Base-by-base conservation (phyloP, 306 rosid genomes). In the Canavalia ensiformis region DNA sequence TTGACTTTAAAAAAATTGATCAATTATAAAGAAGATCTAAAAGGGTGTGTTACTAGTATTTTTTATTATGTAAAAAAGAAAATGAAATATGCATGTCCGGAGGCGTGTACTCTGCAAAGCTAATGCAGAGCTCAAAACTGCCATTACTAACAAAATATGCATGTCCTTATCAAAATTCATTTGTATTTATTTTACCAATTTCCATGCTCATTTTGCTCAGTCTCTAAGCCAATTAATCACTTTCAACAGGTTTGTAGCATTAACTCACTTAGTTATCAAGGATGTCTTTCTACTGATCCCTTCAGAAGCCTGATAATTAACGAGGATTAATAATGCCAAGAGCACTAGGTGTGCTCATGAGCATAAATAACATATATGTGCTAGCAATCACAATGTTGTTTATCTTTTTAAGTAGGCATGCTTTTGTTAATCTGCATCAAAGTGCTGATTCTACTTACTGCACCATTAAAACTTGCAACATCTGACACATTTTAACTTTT, bases 91-190 rank as follows among this genome's bases (percentile, higher is more conserved):
- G 70, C 13, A 72, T 18, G 67, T 57, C 6, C 9, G 37, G 72
- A 73, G 78, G 52, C 73, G 73, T 57, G 76, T 69, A 49, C 54
- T 35, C 57, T 35, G 33, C 54, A 47, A 58, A 78, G 9, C 58
- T 66, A n/a, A 52, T 70, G 42, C 35, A 4, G 35, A 64, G 31
- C 63, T 77, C 44, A 87, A 81, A 77, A 59, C 83, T 58, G 82
- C 71, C 44, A 71, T 87, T 59, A 55, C 81, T 59, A 78, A 79
- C 80, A 45, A 82, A 80, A 88, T 8, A 68, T 75, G 88, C 12
- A 37, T 29, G 86, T 78, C 67, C 85, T 69, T 10, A 37, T 84
- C 80, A 78, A 78, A 62, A 86, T 86, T 74, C 88, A 83, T 35
- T 65, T 78, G 45, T 50, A 64, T 37, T 70, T 72, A 64, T 37